Evolutionary conservation across 2,329 filamentous ascomycete species (phyloP).

Genomic region (Peltaster fructicola): DNA sequence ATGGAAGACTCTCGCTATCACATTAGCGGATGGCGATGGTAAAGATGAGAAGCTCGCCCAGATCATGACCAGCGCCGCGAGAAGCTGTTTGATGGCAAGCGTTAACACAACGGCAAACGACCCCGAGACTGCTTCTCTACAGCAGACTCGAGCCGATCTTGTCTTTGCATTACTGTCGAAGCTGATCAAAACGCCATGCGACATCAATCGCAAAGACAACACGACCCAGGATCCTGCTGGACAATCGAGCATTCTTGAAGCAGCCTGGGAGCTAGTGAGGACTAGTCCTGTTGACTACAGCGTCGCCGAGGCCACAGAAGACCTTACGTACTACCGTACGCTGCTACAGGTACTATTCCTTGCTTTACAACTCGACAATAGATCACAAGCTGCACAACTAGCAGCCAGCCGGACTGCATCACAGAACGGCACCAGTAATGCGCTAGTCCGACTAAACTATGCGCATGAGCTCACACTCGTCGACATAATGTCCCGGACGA

Average conservation of each 20-base stretch:
- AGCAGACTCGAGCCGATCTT: slow-evolving; percentile 60
- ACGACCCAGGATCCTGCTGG: no score
- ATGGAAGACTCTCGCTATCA: slow-evolving; percentile 76
- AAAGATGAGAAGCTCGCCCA: slow-evolving; percentile 41
- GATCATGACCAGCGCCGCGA: slow-evolving; percentile 56
- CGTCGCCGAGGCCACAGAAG: slow-evolving; percentile 35
- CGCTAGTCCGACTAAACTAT: no score
- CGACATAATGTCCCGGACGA: slow-evolving; percentile 61
- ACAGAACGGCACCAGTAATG: slow-evolving; percentile 6
- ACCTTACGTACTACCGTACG: slow-evolving; percentile 60
- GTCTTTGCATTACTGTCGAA: slow-evolving; percentile 68
- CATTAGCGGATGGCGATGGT: slow-evolving; percentile 50
- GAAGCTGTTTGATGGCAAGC: slow-evolving; percentile 65
- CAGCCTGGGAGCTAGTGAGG: slow-evolving; percentile 43
- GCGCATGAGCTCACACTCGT: slow-evolving; percentile 35
- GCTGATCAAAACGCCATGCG: slow-evolving; percentile 44
- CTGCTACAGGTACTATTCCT: slow-evolving; percentile 76
- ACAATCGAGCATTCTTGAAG: slow-evolving; percentile 33
- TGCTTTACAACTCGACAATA: slow-evolving; percentile 47
- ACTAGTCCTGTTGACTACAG: slow-evolving; percentile 40
- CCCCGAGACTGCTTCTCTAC: slow-evolving; percentile 62
- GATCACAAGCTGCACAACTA: slow-evolving; percentile 4
- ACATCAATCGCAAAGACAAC: no score
- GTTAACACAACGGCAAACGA: slow-evolving; percentile 54
- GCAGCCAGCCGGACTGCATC: no score